A percentile compares a stretch with the other conserved stretches of the same genome.
phyloP scores from a whole-genome alignment of 2,329 filamentous ascomycete species.

The Emmonsiellopsis sp. region DNA sequence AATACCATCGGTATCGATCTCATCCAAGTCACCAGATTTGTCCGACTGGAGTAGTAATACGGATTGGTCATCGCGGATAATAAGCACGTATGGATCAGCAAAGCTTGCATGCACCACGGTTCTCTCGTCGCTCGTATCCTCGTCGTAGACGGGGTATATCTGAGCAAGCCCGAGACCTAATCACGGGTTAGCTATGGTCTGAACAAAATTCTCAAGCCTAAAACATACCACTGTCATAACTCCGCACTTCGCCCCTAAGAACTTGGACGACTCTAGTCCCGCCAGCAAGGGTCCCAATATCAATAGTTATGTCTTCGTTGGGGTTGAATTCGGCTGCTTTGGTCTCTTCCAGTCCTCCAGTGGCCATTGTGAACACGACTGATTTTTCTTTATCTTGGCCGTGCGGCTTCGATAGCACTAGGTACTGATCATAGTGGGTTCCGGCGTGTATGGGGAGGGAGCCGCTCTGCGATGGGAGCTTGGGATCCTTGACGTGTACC shows the following conservation, averaged over 20 bases:
- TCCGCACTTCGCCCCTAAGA: conserved; percentile 74
- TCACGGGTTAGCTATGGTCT: conserved; percentile 6
- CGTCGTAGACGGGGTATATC: conserved; percentile 87
- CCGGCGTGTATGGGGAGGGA: neutral
- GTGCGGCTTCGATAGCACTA: conserved; percentile 67
- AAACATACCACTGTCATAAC: conserved; percentile 74
- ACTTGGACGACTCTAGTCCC: conserved; percentile 79
- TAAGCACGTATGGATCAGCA: conserved; percentile 72
- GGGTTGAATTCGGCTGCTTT: conserved; percentile 85
- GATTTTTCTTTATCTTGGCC: conserved; percentile 64
- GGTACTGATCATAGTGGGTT: conserved; percentile 57
- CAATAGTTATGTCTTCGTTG: conserved; percentile 75
- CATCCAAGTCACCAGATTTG: conserved; percentile 73
- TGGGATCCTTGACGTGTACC: conserved; percentile 46
- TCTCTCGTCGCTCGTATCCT: conserved; percentile 69
- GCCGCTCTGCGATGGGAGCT: conserved; percentile 13
- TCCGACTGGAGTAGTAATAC: conserved; percentile 72
- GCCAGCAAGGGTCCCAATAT: conserved; percentile 73
- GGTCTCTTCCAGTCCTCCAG: conserved; percentile 62
- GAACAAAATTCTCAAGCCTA: neutral
- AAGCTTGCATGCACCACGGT: conserved; percentile 73
- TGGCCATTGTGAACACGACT: conserved; percentile 67
- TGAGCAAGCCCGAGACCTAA: conserved; percentile 77
- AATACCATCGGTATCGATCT: conserved; percentile 57
- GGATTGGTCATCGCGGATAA: conserved; percentile 75